These are phyloP conservation scores for Pseudogymnoascus sp. DNA, from an alignment of 2,329 filamentous ascomycete genomes.

Conservation along the genomic window DNA sequence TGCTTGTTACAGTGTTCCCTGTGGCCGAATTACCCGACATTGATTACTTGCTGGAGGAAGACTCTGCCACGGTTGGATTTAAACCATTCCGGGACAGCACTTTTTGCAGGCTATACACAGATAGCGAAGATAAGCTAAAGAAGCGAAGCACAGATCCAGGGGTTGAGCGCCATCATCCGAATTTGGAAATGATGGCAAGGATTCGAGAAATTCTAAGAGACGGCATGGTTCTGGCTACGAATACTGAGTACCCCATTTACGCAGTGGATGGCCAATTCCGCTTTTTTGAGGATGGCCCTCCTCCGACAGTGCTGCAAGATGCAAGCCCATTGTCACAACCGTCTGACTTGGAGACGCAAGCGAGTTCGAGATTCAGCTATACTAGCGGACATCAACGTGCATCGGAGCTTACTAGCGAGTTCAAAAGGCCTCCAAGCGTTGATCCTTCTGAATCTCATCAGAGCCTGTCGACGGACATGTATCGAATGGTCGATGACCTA, in stretches of 20 bases:
- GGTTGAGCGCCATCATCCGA: conserved; percentile 45
- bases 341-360: neutral
- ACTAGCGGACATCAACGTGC: neutral
- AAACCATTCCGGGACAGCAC: conserved; percentile 45
- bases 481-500: conserved; percentile 50
- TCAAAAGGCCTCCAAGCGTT: conserved; percentile 10
- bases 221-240: conserved; percentile 48
- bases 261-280: conserved; percentile 41
- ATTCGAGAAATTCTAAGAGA: conserved; percentile 55
- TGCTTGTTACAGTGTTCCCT: conserved; percentile 51
- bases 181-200: conserved; percentile 59
- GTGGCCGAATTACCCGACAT: conserved; percentile 46
- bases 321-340: conserved; percentile 31
- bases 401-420: neutral
- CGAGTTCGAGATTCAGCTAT: neutral
- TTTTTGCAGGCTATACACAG: conserved; percentile 41
- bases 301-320: conserved; percentile 31
- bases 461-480: conserved; percentile 40
- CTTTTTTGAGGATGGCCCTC: conserved; percentile 41
- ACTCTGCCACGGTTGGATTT: conserved; percentile 59
- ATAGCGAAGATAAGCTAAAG: conserved; percentile 36
- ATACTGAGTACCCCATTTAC: conserved; percentile 32
- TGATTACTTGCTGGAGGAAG: conserved; percentile 59
- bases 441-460: conserved; percentile 19
- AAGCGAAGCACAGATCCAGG: conserved; percentile 37